Conservation (phyloP, 305 asterid genomes). For the Solanum aculeatissimum region DNA sequence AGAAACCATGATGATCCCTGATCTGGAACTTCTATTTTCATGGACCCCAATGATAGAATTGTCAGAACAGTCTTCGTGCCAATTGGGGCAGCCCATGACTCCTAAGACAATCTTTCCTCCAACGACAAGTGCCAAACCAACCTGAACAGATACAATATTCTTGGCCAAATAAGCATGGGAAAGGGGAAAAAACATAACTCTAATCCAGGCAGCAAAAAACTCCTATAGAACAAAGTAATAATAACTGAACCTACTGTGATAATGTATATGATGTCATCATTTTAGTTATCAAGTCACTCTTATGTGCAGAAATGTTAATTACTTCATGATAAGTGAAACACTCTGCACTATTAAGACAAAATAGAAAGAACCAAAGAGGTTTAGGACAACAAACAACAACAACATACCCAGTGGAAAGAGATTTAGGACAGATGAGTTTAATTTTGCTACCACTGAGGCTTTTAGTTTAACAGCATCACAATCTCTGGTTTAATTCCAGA, state of each 20-base stretch:
- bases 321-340: background rate
- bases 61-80: constrained; percentile 38
- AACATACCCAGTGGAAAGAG: no score
- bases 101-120: constrained; percentile 87
- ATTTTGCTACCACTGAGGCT: background rate
- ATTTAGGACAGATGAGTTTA: background rate
- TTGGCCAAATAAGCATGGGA: background rate
- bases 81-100: constrained; percentile 95
- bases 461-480: background rate
- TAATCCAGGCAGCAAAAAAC: background rate
- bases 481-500: background rate
- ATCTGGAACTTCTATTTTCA: constrained; percentile 18
- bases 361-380: background rate
- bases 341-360: background rate
- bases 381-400: no score
- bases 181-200: background rate
- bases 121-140: constrained; percentile 91
- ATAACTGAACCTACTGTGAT: background rate
- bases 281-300: background rate
- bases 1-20: constrained; percentile 73
- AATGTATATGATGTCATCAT: background rate
- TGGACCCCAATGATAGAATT: constrained; percentile 6
- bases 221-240: background rate
- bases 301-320: background rate
- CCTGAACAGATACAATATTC: constrained; percentile 34